Base-by-base conservation (phyloP, 345 rosid species). In the Streptanthus diversifolius region DNA sequence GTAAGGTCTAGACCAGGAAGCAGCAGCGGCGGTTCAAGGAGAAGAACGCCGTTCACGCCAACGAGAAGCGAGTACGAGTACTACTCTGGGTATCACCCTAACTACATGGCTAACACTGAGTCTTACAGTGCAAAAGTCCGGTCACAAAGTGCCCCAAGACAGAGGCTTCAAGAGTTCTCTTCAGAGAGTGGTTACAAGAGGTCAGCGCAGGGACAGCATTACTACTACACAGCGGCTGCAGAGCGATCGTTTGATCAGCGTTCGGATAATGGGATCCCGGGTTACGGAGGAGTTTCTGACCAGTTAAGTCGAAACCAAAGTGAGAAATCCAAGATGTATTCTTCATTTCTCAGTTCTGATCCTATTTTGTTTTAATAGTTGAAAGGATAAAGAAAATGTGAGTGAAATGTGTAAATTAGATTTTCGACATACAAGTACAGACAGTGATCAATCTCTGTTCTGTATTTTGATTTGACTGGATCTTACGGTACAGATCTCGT, bases 131-230 rank as follows among this genome's bases (percentile, higher is more conserved):
- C 95, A 2, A 88, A 86, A 87, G 86, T 84, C 22, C 81, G 99
- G 79, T 91, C 98, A 25, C 96, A 88, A 56, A 95, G 99, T 72
- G 93, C 89, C 17, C 99, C 98, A 4, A 87, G 90, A 88, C 99
- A 91, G 81, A 85, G 99, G 84, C 77, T 87, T 55, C 54, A 70
- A 7, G 96, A 86, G 74, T 71, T 86, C 2, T 6, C 80, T 19
- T 37, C 71, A 40, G 72, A 71, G 68, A 49, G 68, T 57, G 72
- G 80, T 4, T 66, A 73, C 72, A 73, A 79, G 52, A 63, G 68
- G 40, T 79, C 81, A 19, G 44, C 56, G 19, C 89, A 82, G 49
- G 93, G 87, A 33, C 78, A 73, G 12, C 71, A 77, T 19, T 71
- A 71, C 43, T 77, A 71, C 68, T 77, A 71, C 68, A 54, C 65